Evolutionary conservation across 2,329 filamentous ascomycete species (phyloP).

Genomic region (Aureobasidium mangrovei): DNA sequence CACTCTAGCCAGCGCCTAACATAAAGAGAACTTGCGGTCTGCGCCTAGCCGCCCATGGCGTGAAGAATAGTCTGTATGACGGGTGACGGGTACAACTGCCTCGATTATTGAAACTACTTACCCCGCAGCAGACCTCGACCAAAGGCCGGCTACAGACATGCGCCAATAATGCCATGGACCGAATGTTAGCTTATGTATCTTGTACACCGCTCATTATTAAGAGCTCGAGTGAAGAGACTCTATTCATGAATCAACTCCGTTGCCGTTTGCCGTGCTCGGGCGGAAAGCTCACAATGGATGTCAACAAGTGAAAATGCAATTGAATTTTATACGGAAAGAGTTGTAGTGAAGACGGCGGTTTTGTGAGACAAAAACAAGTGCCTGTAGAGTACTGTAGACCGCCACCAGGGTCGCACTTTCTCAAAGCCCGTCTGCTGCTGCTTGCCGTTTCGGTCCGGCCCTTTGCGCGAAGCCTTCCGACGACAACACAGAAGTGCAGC

Average conservation of each 20-base stretch:
- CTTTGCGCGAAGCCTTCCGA: conserved; percentile 1
- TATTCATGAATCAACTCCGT: not conserved
- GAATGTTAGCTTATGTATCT: conserved; percentile 1
- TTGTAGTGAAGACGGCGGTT: not conserved
- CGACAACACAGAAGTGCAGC: not conserved
- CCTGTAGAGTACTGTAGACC: no score
- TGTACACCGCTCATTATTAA: conserved; percentile 5
- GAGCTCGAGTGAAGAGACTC: not conserved
- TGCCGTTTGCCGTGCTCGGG: not conserved
- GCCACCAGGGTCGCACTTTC: not conserved
- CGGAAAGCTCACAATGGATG: not conserved
- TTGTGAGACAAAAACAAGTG: not conserved
- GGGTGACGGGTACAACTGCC: conserved; percentile 8
- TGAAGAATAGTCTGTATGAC: not conserved
- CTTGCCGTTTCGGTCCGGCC: not conserved
- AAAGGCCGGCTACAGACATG: not conserved
- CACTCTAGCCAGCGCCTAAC: not conserved
- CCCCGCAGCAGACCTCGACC: conserved; percentile 1
- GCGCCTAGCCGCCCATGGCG: conserved; percentile 4
- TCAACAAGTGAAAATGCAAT: no score
- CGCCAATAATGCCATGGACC: conserved; percentile 7
- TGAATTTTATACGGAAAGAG: no score
- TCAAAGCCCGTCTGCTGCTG: not conserved
- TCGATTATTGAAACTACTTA: conserved; percentile 2
- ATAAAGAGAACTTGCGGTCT: not conserved